Evolutionary conservation across 2,329 filamentous ascomycete genomes (phyloP).

Genomic region (Cercospora brassicicola): DNA sequence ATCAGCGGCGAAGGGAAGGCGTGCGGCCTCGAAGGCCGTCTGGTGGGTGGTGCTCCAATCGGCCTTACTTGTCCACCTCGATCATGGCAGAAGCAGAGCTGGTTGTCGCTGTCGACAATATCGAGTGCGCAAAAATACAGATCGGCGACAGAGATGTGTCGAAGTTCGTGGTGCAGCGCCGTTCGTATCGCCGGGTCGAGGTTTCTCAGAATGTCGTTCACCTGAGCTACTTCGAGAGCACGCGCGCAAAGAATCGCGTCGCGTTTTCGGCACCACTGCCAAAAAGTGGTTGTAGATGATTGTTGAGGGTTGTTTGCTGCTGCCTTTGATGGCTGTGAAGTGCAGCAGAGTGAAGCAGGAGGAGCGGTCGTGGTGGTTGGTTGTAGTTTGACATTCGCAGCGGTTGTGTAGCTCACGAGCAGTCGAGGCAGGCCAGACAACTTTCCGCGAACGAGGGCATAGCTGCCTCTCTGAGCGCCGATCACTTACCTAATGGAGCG

Average conservation of each 20-base stretch:
- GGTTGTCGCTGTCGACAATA: not conserved
- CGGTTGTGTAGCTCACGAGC: not conserved
- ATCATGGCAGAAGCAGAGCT: not conserved
- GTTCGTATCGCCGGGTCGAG: not conserved
- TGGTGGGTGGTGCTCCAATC: not conserved
- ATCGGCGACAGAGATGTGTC: not conserved
- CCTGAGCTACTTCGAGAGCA: not conserved
- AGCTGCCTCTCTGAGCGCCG: not conserved
- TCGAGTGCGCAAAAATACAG: not conserved
- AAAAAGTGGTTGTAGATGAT: not conserved
- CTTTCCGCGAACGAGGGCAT: constrained; percentile 1
- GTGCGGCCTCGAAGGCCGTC: constrained; percentile 2
- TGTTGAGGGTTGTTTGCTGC: not conserved
- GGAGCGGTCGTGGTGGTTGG: not conserved
- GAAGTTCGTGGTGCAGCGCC: not conserved
- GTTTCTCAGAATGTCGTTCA: not conserved
- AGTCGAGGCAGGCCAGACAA: not conserved
- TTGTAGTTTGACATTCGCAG: not conserved
- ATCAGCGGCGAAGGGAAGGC: no score
- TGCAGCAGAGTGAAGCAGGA: not conserved
- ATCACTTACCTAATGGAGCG: not conserved
- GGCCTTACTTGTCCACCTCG: not conserved
- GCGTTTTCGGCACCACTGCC: not conserved
- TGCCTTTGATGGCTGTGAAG: not conserved
- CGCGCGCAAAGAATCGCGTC: constrained; percentile 1